Evolutionary conservation across 2,329 filamentous ascomycete species (phyloP).

Genomic region (Fusarium nisikadoi): DNA sequence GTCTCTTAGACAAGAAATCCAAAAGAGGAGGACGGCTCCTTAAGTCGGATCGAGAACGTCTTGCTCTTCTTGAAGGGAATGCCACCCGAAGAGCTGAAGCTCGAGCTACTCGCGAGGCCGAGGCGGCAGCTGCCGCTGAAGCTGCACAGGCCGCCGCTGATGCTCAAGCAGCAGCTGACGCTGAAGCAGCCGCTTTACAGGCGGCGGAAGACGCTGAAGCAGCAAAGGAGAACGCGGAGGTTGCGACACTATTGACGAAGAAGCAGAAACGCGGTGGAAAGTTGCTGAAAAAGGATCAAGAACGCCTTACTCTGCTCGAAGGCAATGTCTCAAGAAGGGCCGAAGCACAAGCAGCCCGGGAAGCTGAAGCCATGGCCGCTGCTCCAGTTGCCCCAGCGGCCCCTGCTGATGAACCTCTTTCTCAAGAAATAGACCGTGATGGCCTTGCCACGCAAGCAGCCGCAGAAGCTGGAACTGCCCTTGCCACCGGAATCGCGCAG

Average conservation of each 20-base stretch:
- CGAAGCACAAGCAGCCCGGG: slow-evolving; percentile 28
- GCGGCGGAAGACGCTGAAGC: slow-evolving; percentile 48
- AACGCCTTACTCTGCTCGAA: slow-evolving; percentile 36
- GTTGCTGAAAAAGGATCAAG: slow-evolving; percentile 36
- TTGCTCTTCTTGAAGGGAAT: slow-evolving; percentile 34
- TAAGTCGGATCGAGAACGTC: slow-evolving; percentile 37
- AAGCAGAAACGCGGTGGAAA: slow-evolving; percentile 38
- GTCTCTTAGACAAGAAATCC: slow-evolving; percentile 55
- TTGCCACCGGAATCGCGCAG: slow-evolving; percentile 26
- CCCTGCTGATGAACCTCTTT: slow-evolving; percentile 20
- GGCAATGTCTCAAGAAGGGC: slow-evolving; percentile 30
- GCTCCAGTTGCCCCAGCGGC: slow-evolving; percentile 15
- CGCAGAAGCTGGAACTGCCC: slow-evolving; percentile 32
- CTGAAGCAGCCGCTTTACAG: slow-evolving; percentile 32
- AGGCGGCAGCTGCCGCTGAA: slow-evolving; percentile 21
- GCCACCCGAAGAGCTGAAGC: slow-evolving; percentile 41
- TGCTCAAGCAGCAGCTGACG: slow-evolving; percentile 35
- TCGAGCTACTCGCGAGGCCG: slow-evolving; percentile 34
- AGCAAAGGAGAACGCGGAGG: slow-evolving; percentile 38
- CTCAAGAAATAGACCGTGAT: slow-evolving; percentile 15
- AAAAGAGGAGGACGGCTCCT: slow-evolving; percentile 38
- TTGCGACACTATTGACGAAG: slow-evolving; percentile 29
- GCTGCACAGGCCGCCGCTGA: slow-evolving; percentile 32
- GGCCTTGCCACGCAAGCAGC: slow-evolving; percentile 23
- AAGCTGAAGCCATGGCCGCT: slow-evolving; percentile 22